Conservation (phyloP, 2,329 filamentous ascomycete species). For the Byssoonygena ceratinophila region DNA sequence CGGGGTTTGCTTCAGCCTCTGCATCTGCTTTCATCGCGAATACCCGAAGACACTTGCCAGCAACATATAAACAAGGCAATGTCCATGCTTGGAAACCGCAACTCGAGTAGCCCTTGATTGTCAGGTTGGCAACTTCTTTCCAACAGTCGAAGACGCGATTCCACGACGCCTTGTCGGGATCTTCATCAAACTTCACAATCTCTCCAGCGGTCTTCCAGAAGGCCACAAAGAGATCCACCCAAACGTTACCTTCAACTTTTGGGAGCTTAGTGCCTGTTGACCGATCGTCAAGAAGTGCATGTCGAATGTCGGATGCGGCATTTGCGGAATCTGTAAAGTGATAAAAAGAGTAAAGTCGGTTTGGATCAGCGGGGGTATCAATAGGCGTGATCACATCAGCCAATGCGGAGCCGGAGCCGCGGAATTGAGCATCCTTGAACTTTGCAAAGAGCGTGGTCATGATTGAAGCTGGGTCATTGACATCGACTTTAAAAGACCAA, state of each 20-base stretch:
- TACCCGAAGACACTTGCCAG: conserved; percentile 72
- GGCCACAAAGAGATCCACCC: conserved; percentile 71
- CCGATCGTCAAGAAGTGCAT: conserved; percentile 55
- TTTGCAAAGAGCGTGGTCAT: conserved; percentile 68
- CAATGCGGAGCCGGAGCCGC: conserved; percentile 59
- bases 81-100: conserved; percentile 78
- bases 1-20: conserved; percentile 43
- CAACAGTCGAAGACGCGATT: conserved; percentile 75
- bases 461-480: conserved; percentile 9
- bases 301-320: conserved; percentile 59
- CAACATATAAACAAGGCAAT: conserved; percentile 77
- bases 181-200: conserved; percentile 52
- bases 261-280: conserved; percentile 45
- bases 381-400: conserved; percentile 66
- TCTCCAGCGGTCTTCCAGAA: conserved; percentile 78
- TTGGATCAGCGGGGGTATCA: conserved; percentile 50
- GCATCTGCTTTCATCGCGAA: conserved; percentile 89
- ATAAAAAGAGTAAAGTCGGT: conserved; percentile 59
- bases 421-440: conserved; percentile 58
- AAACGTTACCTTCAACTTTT: conserved; percentile 63
- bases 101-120: conserved; percentile 73
- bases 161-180: conserved; percentile 50
- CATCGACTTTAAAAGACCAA: neutral
- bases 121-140: conserved; percentile 67
- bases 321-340: conserved; percentile 58